These are phyloP conservation scores for Chloris gayana DNA, from an alignment of 176 grass and related monocot species.

Conservation along the genomic window DNA sequence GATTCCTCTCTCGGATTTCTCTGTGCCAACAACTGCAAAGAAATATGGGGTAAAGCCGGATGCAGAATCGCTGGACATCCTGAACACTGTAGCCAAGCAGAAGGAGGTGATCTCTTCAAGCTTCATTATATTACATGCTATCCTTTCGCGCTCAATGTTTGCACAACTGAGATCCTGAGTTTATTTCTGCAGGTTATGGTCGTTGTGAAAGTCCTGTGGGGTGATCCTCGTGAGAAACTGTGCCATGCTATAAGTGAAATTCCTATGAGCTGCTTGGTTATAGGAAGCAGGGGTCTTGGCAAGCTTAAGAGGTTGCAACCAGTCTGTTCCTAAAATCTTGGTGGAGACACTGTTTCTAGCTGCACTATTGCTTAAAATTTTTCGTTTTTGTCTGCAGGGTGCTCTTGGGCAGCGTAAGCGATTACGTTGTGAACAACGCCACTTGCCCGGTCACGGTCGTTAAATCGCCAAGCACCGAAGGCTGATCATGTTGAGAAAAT, in stretches of 20 bases:
- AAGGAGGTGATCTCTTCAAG: constrained; percentile 60
- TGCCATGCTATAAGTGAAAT: constrained; percentile 69
- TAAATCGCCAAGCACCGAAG: constrained; percentile 48
- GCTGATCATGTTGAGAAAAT: constrained; percentile 22
- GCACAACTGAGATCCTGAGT: not conserved
- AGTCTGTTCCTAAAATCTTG: not conserved
- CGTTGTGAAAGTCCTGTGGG: constrained; percentile 74
- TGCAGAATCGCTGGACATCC: constrained; percentile 78
- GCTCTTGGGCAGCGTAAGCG: constrained; percentile 84
- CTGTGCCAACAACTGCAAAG: constrained; percentile 49
- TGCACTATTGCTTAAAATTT: not conserved
- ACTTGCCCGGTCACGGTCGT: constrained; percentile 87
- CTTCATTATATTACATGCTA: not conserved
- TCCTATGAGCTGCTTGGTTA: constrained; percentile 74
- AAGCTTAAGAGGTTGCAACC: constrained; percentile 81
- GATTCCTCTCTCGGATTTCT: constrained; percentile 77
- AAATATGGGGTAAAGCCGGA: constrained; percentile 90
- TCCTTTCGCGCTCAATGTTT: not conserved
- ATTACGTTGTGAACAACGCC: constrained; percentile 81
- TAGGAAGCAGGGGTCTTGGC: constrained; percentile 90
- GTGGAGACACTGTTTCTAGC: not conserved
- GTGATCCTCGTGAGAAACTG: constrained; percentile 89
- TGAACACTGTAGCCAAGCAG: constrained; percentile 69
- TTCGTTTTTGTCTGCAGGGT: constrained; percentile 59
- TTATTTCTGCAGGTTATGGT: constrained; percentile 51